Base-by-base conservation (phyloP, 2,329 filamentous ascomycete species). In the Aureobasidium leucospermi region DNA sequence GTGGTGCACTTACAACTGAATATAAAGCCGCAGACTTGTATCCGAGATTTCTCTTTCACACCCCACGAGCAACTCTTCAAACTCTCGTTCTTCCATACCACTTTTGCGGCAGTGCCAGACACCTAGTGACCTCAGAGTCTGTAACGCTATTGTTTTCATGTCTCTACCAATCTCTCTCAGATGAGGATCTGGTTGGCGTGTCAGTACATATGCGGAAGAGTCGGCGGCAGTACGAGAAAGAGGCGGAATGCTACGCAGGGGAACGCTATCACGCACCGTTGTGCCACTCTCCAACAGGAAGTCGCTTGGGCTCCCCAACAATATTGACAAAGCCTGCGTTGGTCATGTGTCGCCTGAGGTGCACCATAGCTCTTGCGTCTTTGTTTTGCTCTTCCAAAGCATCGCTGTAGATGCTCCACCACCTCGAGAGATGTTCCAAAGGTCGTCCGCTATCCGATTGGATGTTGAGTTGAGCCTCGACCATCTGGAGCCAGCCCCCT, bases 401-500 rank as follows among this genome's bases (percentile, higher is more conserved):
- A 23, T 63, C 53, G 23, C 66, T 68, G 56, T 75, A 76, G 31
- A 61, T 62, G 19, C 63, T 61, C 64, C 68, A 73, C 74, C 74
- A 76, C 46, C 67, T 66, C 31, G 67, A 66, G 10, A 75, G 60
- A 6, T 69, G 69, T 13, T 85, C 80, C 10, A 83, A 85, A 66
- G 94, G 75, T n/a, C 83, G 85, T 5, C 90, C 90, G 67, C 89
- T 95, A 65, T 93, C 85, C 0, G 90, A 96, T 71, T 96, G 92
- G 29, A 89, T 85, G 64, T 90, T 90, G 71, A 86, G 87, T 68
- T 95, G 90, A 66, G 92, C 82, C 69, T 96, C 92, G n/a, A 89
- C 83, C 81, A 96, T 86, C 69, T 96, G 90, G 61, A 88, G 81
- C 90, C 90, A 96, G 1, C 92, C 91, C 2, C 86, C 87, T 6